phyloP scores from a whole-genome alignment of 192 early-diverging fungal species.

The Coemansia erecta region DNA sequence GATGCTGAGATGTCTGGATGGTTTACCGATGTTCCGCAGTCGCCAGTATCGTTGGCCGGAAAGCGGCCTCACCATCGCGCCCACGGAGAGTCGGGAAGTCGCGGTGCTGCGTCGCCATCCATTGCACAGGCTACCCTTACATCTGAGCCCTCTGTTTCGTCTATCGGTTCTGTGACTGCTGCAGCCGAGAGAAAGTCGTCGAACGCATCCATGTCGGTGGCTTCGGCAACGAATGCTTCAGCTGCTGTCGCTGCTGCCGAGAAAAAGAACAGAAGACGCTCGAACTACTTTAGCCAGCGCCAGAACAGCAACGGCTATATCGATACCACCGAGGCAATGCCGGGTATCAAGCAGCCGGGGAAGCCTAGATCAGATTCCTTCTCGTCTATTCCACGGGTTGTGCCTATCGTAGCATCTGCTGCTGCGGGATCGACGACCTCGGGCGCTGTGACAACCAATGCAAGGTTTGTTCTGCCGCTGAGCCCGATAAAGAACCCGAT shows the following conservation, averaged over 20 bases:
- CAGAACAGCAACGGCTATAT: conserved; percentile 25
- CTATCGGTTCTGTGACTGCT: conserved; percentile 23
- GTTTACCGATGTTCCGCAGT: conserved; percentile 46
- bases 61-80: conserved; percentile 26
- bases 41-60: conserved; percentile 32
- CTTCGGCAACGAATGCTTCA: not conserved
- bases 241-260: conserved; percentile 17
- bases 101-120: conserved; percentile 23
- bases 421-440: not conserved
- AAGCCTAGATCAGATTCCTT: conserved; percentile 44
- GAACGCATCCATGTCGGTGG: conserved; percentile 30
- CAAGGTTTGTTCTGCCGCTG: conserved; percentile 42
- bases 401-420: conserved; percentile 11
- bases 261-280: conserved; percentile 41
- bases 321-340: conserved; percentile 21
- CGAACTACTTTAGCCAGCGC: conserved; percentile 53
- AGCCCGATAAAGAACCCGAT: conserved; percentile 49
- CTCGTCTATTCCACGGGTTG: conserved; percentile 33
- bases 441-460: conserved; percentile 4
- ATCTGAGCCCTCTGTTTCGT: conserved; percentile 37
- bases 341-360: conserved; percentile 5
- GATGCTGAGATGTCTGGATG: conserved; percentile 47
- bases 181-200: conserved; percentile 37
- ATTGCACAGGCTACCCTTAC: conserved; percentile 28
- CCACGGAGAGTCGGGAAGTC: conserved; percentile 16